phyloP scores from a whole-genome alignment of 1,284 basidiomycete genomes.

The Lentinus polychrous region DNA sequence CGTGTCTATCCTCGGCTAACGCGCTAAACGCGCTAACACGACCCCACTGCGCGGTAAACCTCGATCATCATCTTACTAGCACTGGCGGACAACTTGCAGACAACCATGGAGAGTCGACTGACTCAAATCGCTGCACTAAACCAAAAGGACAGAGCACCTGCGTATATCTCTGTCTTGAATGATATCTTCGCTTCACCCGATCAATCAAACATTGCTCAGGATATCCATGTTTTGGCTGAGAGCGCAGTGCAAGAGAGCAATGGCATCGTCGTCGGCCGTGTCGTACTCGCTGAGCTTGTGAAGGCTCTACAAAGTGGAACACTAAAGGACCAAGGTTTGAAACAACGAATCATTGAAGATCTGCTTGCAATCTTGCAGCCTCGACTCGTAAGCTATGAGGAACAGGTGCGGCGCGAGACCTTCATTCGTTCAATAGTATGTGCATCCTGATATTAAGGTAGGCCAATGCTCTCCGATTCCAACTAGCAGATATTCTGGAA shows the following conservation, averaged over 20 bases:
- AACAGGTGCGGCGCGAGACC: conserved; percentile 64
- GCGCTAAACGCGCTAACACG: too few relatives aligned
- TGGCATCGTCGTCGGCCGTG: conserved; percentile 79
- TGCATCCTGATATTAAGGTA: conserved; percentile 27
- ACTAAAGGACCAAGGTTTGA: conserved; percentile 48
- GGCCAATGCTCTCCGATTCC: conserved; percentile 80
- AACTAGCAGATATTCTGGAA: conserved; percentile 87
- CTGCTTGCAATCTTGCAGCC: conserved; percentile 70
- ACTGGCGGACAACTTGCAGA: background rate
- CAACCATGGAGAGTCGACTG: conserved; percentile 70
- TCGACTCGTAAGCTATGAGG: conserved; percentile 83
- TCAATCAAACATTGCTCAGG: conserved; percentile 36
- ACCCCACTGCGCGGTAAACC: too few relatives aligned
- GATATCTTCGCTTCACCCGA: conserved; percentile 48
- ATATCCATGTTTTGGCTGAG: conserved; percentile 65
- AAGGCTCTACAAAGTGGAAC: conserved; percentile 50
- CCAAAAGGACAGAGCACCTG: conserved; percentile 81
- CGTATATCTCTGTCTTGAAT: conserved; percentile 57
- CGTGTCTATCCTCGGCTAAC: too few relatives aligned
- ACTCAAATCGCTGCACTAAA: conserved; percentile 52
- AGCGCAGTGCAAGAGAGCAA: conserved; percentile 72
- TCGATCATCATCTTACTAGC: too few relatives aligned
- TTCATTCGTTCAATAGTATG: background rate
- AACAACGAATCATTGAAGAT: conserved; percentile 67
- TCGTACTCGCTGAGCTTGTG: conserved; percentile 79